A percentile compares a stretch with the other conserved stretches of the same genome.
Conservation (phyloP, 257 asterid genomes). For the Linderniella brevidens region DNA sequence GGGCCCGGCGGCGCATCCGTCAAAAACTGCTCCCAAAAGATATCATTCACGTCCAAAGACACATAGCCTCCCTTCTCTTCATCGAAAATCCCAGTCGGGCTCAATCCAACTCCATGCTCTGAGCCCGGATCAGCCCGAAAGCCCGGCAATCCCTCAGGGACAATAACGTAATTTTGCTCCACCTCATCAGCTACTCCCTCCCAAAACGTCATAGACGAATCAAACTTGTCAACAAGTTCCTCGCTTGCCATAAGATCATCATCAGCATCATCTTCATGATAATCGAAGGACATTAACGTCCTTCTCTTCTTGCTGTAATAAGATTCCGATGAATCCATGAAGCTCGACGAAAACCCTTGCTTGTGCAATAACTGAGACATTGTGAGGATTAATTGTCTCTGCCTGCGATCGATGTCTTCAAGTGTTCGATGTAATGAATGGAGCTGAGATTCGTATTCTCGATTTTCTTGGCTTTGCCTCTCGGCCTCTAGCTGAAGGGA, state of each 20-base stretch:
- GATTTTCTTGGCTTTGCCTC: slow-evolving; percentile 36
- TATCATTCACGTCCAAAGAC: too few relatives aligned
- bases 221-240: slow-evolving; percentile 42
- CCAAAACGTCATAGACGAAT: slow-evolving; percentile 48
- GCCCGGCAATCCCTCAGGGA: too few relatives aligned
- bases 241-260: slow-evolving; percentile 23
- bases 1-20: too few relatives aligned
- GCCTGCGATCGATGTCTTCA: slow-evolving; percentile 26
- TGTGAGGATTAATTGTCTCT: slow-evolving; percentile 15
- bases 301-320: too few relatives aligned
- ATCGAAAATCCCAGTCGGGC: too few relatives aligned
- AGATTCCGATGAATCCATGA: too few relatives aligned
- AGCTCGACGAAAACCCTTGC: too few relatives aligned
- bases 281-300: slow-evolving; percentile 33
- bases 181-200: slow-evolving; percentile 32
- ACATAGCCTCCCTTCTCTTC: too few relatives aligned
- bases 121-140: too few relatives aligned
- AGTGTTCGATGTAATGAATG: slow-evolving; percentile 27
- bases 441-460: slow-evolving; percentile 20
- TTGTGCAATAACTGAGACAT: too few relatives aligned
- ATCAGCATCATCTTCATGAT: slow-evolving; percentile 24
- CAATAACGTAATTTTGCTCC: slow-evolving; percentile 15
- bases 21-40: too few relatives aligned
- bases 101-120: too few relatives aligned
- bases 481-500: slow-evolving; percentile 31